phyloP scores from a whole-genome alignment of 768 basidiomycete genomes.

The Crucibulum laeve region DNA sequence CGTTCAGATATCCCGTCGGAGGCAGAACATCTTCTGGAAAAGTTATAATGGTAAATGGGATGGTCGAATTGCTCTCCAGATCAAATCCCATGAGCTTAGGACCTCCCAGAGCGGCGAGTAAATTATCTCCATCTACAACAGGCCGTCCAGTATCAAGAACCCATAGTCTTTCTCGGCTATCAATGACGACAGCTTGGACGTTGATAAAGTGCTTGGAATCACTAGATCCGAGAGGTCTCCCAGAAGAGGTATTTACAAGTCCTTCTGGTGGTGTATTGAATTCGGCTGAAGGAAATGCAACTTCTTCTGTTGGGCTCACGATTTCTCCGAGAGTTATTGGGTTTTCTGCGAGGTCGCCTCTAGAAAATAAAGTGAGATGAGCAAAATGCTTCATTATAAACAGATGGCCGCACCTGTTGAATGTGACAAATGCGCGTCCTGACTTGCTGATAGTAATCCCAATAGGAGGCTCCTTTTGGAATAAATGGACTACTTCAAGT shows the following conservation, averaged over 20 bases:
- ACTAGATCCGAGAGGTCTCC: slow-evolving; percentile 6
- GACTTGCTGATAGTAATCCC: slow-evolving; percentile 16
- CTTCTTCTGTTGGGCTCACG: slow-evolving; percentile 5
- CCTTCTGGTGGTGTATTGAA: slow-evolving; percentile 11
- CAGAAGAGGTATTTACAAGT: slow-evolving; percentile 7
- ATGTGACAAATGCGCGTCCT: slow-evolving; percentile 9
- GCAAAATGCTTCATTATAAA: background rate
- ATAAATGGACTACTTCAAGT: slow-evolving; percentile 12
- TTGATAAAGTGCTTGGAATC: slow-evolving; percentile 12
- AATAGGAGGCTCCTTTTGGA: slow-evolving; percentile 18
- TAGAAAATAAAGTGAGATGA: background rate
- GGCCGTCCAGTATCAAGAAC: slow-evolving; percentile 10
- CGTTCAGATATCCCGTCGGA: slow-evolving; percentile 12
- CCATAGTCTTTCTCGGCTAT: slow-evolving; percentile 11
- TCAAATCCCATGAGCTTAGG: slow-evolving; percentile 13
- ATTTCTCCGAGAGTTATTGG: slow-evolving; percentile 12
- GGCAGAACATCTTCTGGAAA: slow-evolving; percentile 11
- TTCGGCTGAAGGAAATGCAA: slow-evolving; percentile 8
- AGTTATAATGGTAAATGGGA: slow-evolving; percentile 11
- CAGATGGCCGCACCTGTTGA: slow-evolving; percentile 6
- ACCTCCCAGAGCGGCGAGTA: slow-evolving; percentile 8
- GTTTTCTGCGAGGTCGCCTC: slow-evolving; percentile 6
- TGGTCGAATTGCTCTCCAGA: slow-evolving; percentile 6
- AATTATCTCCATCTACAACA: slow-evolving; percentile 6
- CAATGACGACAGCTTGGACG: slow-evolving; percentile 9